A percentile compares a stretch with the other conserved stretches of the same genome.
These are phyloP conservation scores for Phytophthora chlamydospora DNA, from an alignment of 352 stramenopile genomes.

Conservation along the genomic window DNA sequence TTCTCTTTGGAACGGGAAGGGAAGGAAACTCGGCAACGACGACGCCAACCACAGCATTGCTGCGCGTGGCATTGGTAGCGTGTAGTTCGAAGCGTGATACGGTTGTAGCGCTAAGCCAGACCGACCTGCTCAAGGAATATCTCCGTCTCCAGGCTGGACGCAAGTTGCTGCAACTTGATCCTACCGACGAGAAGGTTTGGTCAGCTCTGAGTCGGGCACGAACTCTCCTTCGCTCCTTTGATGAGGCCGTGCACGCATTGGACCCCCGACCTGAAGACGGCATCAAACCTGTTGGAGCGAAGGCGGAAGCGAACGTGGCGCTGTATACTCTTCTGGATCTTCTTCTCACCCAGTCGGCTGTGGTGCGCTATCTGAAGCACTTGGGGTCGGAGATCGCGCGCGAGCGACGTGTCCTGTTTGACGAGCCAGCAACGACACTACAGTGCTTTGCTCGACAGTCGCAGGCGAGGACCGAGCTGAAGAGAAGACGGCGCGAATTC, in stretches of 20 bases:
- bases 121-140: constrained; percentile 49
- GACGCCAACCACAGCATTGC: constrained; percentile 21
- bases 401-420: constrained; percentile 26
- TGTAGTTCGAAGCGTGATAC: constrained; percentile 49
- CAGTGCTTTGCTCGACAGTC: constrained; percentile 57
- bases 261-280: constrained; percentile 6
- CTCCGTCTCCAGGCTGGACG: constrained; percentile 33
- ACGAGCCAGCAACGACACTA: constrained; percentile 35
- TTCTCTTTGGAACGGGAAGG: constrained; percentile 9
- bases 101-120: constrained; percentile 26
- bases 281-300: neutral
- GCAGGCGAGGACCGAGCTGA: constrained; percentile 34
- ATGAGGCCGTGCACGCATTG: constrained; percentile 4
- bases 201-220: constrained; percentile 15
- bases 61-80: constrained; percentile 39
- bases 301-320: constrained; percentile 8
- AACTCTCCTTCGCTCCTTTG: constrained; percentile 24
- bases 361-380: constrained; percentile 65
- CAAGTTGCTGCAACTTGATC: constrained; percentile 44
- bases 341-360: constrained; percentile 32
- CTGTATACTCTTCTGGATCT: constrained; percentile 32
- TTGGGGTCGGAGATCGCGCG: constrained; percentile 38
- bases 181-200: constrained; percentile 37
- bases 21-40: neutral
- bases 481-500: constrained; percentile 37